Evolutionary conservation across 78 protist species (phyloP).

Genomic region (Dictyostelium firmibasis): DNA sequence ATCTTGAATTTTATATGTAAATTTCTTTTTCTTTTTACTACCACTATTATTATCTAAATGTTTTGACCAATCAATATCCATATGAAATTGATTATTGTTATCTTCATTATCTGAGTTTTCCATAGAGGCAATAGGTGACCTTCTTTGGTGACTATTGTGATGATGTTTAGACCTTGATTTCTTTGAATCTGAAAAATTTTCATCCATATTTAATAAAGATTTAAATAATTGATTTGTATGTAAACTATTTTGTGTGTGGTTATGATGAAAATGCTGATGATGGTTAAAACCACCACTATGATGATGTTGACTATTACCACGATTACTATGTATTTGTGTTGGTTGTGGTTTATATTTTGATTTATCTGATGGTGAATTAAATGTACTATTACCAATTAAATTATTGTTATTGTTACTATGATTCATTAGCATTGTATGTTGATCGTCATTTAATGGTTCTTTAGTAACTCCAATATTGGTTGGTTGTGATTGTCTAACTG

Average conservation of each 20-base stretch:
- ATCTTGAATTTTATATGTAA: not conserved
- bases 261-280: not conserved
- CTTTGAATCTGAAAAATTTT: not conserved
- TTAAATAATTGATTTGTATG: not conserved
- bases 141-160: not conserved
- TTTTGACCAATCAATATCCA: constrained; percentile 9
- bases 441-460: not conserved
- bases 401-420: not conserved
- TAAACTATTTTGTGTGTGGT: not conserved
- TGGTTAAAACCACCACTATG: not conserved
- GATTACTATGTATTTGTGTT: not conserved
- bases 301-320: not conserved
- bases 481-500: not conserved
- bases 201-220: not conserved
- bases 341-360: not conserved
- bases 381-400: not conserved
- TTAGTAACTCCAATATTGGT: not conserved
- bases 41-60: not conserved
- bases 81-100: not conserved
- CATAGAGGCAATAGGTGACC: not conserved
- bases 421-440: not conserved
- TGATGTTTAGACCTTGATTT: not conserved
- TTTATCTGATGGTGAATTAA: not conserved
- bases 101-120: not conserved
- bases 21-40: not conserved